Evolutionary conservation across 805 yeast species (phyloP).

Genomic region (Sugiyamaella marilandica): DNA sequence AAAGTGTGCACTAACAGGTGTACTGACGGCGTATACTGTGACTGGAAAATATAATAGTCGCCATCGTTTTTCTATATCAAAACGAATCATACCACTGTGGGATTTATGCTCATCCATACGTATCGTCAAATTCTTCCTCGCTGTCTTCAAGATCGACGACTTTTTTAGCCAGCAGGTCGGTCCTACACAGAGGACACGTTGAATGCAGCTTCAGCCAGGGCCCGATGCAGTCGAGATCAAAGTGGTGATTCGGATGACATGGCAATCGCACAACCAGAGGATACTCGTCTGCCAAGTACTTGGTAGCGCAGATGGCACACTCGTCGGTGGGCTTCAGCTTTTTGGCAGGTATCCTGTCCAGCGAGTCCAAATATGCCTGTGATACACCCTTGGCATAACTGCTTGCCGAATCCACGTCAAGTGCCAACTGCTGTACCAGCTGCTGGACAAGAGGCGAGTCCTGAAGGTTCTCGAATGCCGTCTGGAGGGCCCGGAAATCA

Average conservation of each 20-base stretch:
- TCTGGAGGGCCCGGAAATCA: constrained; percentile 10
- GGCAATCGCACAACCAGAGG: constrained; percentile 75
- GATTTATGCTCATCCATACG: constrained; percentile 44
- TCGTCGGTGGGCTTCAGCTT: constrained; percentile 44
- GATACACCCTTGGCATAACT: constrained; percentile 37
- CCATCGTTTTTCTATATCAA: too few relatives aligned
- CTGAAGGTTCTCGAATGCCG: constrained; percentile 11
- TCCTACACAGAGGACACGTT: constrained; percentile 81
- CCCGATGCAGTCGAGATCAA: constrained; percentile 84
- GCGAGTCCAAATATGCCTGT: constrained; percentile 65
- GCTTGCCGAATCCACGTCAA: neutral
- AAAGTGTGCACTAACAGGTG: too few relatives aligned
- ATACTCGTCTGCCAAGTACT: constrained; percentile 63
- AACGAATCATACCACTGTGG: too few relatives aligned
- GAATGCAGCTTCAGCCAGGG: constrained; percentile 71
- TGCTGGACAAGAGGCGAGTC: constrained; percentile 17
- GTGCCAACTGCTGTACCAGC: constrained; percentile 9
- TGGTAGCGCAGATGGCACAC: constrained; percentile 82
- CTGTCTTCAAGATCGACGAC: constrained; percentile 36
- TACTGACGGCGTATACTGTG: too few relatives aligned
- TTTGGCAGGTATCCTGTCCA: constrained; percentile 61
- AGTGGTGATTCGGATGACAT: constrained; percentile 64
- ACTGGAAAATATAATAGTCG: too few relatives aligned
- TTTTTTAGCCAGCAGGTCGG: constrained; percentile 55
- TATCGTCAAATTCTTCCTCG: constrained; percentile 64